Conservation (phyloP, 108 stramenopile genomes). For the Cyclotella kingstonii region DNA sequence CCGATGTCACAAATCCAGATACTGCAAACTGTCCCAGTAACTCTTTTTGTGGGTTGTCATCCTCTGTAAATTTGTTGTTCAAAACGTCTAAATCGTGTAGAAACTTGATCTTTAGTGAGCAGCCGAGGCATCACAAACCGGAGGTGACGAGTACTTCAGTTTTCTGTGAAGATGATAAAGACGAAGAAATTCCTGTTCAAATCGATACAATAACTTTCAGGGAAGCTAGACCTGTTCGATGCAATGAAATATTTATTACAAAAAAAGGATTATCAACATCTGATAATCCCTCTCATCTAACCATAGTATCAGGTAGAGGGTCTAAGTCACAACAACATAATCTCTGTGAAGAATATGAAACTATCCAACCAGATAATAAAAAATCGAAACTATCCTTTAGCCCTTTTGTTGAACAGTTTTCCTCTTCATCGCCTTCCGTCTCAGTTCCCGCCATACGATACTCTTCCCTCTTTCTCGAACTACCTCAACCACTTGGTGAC, state of each 20-base stretch:
- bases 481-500: conserved; percentile 55
- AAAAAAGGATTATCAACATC: neutral
- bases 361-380: neutral
- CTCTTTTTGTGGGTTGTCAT: too few relatives aligned
- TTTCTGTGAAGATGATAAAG: neutral
- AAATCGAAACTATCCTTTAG: neutral
- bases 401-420: neutral
- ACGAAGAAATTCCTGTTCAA: neutral
- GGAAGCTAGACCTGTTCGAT: conserved; percentile 15
- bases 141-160: neutral
- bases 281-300: neutral
- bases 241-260: neutral
- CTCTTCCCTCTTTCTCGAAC: conserved; percentile 41
- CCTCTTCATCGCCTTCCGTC: neutral
- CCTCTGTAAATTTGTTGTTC: too few relatives aligned
- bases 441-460: conserved; percentile 20
- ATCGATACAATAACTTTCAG: conserved; percentile 18
- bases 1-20: too few relatives aligned
- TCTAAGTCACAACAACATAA: neutral
- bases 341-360: neutral
- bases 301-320: neutral
- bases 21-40: too few relatives aligned
- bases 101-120: neutral
- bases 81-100: too few relatives aligned
- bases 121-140: neutral